Evolutionary conservation across 1,139 yeast genomes (phyloP).

Genomic region (Meyerozyma athensensis): DNA sequence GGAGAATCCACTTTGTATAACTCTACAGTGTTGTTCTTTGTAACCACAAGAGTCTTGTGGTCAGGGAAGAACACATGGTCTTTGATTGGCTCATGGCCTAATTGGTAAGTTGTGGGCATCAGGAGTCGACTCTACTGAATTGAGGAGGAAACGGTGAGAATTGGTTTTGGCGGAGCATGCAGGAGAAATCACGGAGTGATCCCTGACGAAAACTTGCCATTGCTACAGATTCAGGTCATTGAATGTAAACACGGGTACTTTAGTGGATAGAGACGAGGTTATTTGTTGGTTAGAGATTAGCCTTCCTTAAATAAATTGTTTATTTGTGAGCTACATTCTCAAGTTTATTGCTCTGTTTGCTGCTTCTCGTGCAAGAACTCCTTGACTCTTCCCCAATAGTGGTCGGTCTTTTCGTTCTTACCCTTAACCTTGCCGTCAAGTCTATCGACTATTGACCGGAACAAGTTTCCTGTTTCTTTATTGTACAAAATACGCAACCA

Average conservation of each 20-base stretch:
- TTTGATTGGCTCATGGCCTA: constrained; percentile 82
- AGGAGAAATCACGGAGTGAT: no score
- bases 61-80: constrained; percentile 86
- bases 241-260: no score
- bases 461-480: constrained; percentile 43
- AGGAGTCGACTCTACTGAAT: constrained; percentile 36
- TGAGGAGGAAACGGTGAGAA: not conserved
- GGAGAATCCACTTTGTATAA: constrained; percentile 52
- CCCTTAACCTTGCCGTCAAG: constrained; percentile 38
- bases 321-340: no score
- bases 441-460: constrained; percentile 35
- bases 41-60: constrained; percentile 66
- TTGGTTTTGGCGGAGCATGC: no score
- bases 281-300: no score
- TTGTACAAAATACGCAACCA: constrained; percentile 65
- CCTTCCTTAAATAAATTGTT: no score
- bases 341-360: not conserved
- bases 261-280: no score
- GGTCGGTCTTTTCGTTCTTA: constrained; percentile 44
- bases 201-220: no score
- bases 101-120: constrained; percentile 45
- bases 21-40: constrained; percentile 73
- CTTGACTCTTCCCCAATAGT: constrained; percentile 40
- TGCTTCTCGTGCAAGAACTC: constrained; percentile 32
- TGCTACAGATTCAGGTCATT: no score